Conservation (phyloP, 305 asterid species). For the Fraxinus dipetala region DNA sequence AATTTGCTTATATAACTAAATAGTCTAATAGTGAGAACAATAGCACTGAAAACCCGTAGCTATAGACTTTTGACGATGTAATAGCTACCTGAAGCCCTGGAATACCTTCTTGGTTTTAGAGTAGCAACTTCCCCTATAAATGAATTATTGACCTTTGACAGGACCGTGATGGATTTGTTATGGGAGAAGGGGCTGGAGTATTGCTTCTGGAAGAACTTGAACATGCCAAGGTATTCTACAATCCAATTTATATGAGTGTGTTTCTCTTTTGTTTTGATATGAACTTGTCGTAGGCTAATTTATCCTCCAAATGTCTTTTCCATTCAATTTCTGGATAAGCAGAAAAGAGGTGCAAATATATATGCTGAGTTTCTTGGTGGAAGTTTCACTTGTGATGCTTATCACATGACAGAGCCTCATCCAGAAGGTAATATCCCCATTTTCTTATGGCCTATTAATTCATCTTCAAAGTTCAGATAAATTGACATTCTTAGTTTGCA, state of each 20-base stretch:
- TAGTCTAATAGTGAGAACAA: conserved; percentile 32
- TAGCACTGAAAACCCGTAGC: conserved; percentile 27
- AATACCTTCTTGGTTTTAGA: background rate
- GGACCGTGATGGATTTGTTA: conserved; percentile 94
- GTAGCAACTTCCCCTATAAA: conserved; percentile 10
- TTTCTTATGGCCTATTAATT: conserved; percentile 10
- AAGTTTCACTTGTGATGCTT: conserved; percentile 91
- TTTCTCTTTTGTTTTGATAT: conserved; percentile 1
- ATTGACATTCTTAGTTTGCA: background rate
- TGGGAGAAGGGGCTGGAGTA: conserved; percentile 98
- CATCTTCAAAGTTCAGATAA: conserved; percentile 6
- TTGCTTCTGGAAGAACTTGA: conserved; percentile 90
- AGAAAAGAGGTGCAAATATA: conserved; percentile 85
- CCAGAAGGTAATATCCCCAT: conserved; percentile 61
- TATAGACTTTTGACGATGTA: background rate
- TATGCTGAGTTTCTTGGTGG: conserved; percentile 97
- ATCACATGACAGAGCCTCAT: conserved; percentile 96
- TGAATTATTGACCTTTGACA: conserved; percentile 33
- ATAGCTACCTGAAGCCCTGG: background rate
- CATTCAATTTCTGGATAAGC: conserved; percentile 30
- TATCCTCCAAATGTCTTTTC: conserved; percentile 15
- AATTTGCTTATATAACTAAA: background rate
- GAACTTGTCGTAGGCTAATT: conserved; percentile 7
- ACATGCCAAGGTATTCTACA: conserved; percentile 71
- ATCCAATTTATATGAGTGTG: background rate